Evolutionary conservation across 306 rosid genomes (phyloP), one percentile per base, ranked within the genome.

Genomic region (Cucurbita pepo): DNA sequence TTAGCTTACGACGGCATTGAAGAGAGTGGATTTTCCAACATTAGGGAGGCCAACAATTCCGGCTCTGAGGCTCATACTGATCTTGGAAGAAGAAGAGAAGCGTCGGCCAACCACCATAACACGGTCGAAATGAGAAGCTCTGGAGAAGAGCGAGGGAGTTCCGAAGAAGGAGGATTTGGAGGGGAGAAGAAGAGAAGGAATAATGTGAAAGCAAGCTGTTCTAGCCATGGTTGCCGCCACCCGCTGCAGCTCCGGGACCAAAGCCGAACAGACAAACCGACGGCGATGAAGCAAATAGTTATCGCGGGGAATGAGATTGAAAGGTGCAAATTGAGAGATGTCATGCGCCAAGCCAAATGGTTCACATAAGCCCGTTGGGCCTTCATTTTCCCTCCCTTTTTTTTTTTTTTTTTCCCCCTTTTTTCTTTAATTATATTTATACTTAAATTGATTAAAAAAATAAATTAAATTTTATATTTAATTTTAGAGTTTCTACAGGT

Each of bases 31-130:
- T 78, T 89, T 94, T 47, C 98, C 98, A 70, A 94, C 99, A 77
- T 94, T 94, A 9, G 97, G 97, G 55, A 94, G 99, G 75, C 99
- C 99, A 62, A 94, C 99, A 56, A 94, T 91, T 69, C 99, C 99
- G 56, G 96, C 95, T 81, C 75, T 85, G 72, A 94, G 92, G 81
- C 92, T 94, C 99, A 89, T 94, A 88, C 99, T 86, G 53, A 91
- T 86, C 79, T 77, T 91, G 4, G 88, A 83, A 0, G 92, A 79
- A 45, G 90, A 86, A 77, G 89, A 87, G 78, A 82, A 84, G 25
- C 86, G 87, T 74, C 90, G 84, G n/a, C 73, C 81, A 70, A 79
- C 40, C 57, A 79, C 80, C 74, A 77, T 36, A 69, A 59, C 37
- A 71, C 69, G 76, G 5, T 57, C 54, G 52, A 77, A 62, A 67